These are phyloP conservation scores for Acrocalymma vagum DNA, from an alignment of 2,329 filamentous ascomycete genomes.

Conservation along the genomic window DNA sequence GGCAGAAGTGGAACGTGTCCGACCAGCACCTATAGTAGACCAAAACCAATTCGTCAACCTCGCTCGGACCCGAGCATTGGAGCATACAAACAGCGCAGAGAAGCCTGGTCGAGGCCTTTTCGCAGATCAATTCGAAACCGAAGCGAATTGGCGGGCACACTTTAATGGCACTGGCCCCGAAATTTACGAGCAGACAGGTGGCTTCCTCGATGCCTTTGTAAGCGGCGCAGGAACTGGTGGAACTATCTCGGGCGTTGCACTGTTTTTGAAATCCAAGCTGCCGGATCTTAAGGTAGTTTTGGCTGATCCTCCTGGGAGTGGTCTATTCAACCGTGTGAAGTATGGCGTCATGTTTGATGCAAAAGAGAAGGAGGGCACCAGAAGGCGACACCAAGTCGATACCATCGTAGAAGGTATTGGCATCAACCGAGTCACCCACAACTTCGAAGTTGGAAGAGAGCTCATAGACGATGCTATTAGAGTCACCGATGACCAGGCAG, in stretches of 20 bases:
- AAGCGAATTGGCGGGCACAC: conserved; percentile 89
- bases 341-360: conserved; percentile 95
- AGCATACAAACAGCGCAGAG: conserved; percentile 69
- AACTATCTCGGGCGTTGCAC: conserved; percentile 86
- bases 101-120: conserved; percentile 84
- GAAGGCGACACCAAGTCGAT: conserved; percentile 90
- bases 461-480: conserved; percentile 89
- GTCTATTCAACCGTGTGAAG: conserved; percentile 88
- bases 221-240: conserved; percentile 94
- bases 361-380: conserved; percentile 89
- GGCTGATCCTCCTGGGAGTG: conserved; percentile 93
- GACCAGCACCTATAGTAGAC: conserved; percentile 92
- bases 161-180: conserved; percentile 86
- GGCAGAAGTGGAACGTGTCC: conserved; percentile 89
- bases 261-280: conserved; percentile 80
- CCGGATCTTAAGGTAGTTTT: conserved; percentile 75
- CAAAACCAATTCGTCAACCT: conserved; percentile 94
- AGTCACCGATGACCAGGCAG: conserved; percentile 88
- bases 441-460: conserved; percentile 87
- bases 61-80: conserved; percentile 76
- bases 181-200: conserved; percentile 80
- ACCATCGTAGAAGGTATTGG: conserved; percentile 96
- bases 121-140: conserved; percentile 94
- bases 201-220: conserved; percentile 84
- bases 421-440: conserved; percentile 91